A percentile compares a stretch with the other conserved stretches of the same genome.
phyloP scores from a whole-genome alignment of 1,284 basidiomycete genomes.

The Trichosporon ovoides region DNA sequence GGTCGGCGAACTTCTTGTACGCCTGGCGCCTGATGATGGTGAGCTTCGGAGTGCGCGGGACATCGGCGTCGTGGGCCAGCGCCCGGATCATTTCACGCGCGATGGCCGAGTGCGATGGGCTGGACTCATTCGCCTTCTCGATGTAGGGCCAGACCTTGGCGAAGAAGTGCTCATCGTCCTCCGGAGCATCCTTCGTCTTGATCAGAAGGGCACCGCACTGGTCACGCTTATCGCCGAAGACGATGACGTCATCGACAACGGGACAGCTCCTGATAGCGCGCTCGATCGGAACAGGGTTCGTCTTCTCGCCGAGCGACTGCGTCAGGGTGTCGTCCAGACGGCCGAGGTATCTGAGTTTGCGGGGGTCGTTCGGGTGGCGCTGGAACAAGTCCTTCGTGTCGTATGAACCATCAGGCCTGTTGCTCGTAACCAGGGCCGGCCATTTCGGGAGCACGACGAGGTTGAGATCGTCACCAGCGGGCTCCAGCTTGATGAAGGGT shows the following conservation, averaged over 20 bases:
- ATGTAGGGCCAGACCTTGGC: constrained; percentile 53
- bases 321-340: constrained; percentile 58
- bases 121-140: constrained; percentile 53
- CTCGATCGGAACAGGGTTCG: constrained; percentile 53
- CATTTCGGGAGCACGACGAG: constrained; percentile 56
- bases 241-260: constrained; percentile 53
- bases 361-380: constrained; percentile 50
- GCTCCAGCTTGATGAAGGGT: constrained; percentile 53
- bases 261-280: constrained; percentile 47
- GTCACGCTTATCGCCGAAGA: constrained; percentile 57
- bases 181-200: constrained; percentile 36
- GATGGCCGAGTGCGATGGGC: constrained; percentile 56
- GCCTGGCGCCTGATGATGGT: constrained; percentile 42
- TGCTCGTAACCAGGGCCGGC: constrained; percentile 50
- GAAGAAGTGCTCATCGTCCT: constrained; percentile 49
- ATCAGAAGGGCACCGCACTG: constrained; percentile 57
- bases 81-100: constrained; percentile 55
- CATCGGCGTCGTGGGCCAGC: constrained; percentile 48
- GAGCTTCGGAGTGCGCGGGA: constrained; percentile 42
- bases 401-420: constrained; percentile 57
- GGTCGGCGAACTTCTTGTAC: constrained; percentile 54
- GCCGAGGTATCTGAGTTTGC: constrained; percentile 57
- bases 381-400: constrained; percentile 57
- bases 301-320: constrained; percentile 55
- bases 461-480: constrained; percentile 53